Percentiles rank a stretch among this genome's conserved stretches.
phyloP scores from a whole-genome alignment of 805 yeast species.

The Candida michaelii region DNA sequence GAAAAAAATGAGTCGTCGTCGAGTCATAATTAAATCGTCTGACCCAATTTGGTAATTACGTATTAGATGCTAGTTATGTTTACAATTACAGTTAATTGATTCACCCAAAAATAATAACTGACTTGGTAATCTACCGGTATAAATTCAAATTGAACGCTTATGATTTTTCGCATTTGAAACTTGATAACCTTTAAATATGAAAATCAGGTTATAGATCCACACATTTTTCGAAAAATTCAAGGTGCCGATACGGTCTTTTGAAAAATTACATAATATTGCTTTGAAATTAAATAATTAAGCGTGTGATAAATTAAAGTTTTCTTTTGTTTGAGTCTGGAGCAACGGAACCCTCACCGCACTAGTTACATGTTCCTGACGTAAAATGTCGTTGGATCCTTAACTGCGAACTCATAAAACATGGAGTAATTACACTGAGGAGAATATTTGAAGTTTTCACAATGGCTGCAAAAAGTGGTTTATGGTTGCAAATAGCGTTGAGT shows the following conservation, averaged over 20 bases:
- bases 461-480: background rate
- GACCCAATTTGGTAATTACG: no score
- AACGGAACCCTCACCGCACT: conserved; percentile 1
- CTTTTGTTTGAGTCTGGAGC: conserved; percentile 5
- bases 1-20: background rate
- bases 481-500: no score
- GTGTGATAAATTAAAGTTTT: conserved; percentile 4
- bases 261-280: conserved; percentile 2
- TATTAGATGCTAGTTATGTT: no score
- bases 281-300: background rate
- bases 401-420: no score
- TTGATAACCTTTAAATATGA: no score
- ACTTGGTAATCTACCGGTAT: no score
- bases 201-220: background rate
- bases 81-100: no score
- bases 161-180: no score
- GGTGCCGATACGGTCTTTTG: conserved; percentile 7
- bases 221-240: background rate
- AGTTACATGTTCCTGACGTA: background rate
- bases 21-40: background rate
- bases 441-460: background rate
- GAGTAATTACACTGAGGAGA: background rate
- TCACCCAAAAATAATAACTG: no score
- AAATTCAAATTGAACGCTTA: no score
- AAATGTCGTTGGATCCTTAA: conserved; percentile 3